Base-by-base conservation (phyloP, 768 basidiomycete genomes). In the Suillus decipiens region DNA sequence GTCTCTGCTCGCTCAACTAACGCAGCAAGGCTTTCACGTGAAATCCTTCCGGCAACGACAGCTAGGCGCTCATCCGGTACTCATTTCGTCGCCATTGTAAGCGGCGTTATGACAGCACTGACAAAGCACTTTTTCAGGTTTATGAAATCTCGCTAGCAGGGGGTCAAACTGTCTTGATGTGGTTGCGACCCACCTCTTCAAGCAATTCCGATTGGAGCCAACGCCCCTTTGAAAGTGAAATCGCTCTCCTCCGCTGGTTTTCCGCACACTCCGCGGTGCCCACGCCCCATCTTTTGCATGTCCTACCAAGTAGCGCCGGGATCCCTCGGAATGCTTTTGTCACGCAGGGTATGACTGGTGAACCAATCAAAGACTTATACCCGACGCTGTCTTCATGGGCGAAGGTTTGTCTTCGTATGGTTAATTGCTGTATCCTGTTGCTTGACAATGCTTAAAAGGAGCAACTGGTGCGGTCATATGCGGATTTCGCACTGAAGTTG, bases 381-480 rank as follows among this genome's bases (percentile, higher is more conserved):
- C 11, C 41, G 34, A 45, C n/a, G 14, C 17, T 62, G 17, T 62
- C 61, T 43, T 22, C 61, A 33, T 15, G 7, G 24, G 56, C 61
- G 14, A 61, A 61, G 41, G 61, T 62, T 45, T 47, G 61, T 17
- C 34, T 33, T 19, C 2, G n/a, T 59, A 37, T 60, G n/a, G 55
- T 31, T 19, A 15, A 61, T 34, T 8, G 12, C 14, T n/a, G 5
- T 22, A 61, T 36, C 33, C 22, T 24, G n/a, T 24, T 19, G 33
- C 36, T 11, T 61, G 39, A 59, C 5, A 59, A 31, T 43, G 10
- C n/a, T 41, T 7, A 1, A 41, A 28, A 64, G 63, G 63, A 65
- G 36, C 45, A 64, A 22, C 63, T 64, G 4, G 63, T 64, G 33
- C 31, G 51, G 37, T 64, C 53, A 64, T 64, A 64, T 64, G 63